Evolutionary conservation across 768 basidiomycete genomes (phyloP), one percentile per base, ranked within the genome.

Genomic region (Pleurotus giganteus): DNA sequence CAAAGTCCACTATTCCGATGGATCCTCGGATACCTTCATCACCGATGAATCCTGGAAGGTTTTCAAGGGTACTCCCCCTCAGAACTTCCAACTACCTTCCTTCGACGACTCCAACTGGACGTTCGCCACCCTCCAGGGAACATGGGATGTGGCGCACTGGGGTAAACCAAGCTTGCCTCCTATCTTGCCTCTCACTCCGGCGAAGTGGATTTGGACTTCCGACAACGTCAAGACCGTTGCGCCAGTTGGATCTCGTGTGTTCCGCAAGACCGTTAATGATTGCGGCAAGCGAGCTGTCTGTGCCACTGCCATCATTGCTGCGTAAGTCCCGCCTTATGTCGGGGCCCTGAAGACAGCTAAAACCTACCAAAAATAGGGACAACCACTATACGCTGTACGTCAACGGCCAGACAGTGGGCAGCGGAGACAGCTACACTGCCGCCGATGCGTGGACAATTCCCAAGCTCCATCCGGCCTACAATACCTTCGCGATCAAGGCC

Each of bases 401-500:
- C 54, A 47, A 47, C 15, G 69, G 70, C 3, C 51, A 47, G 9
- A 2, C 53, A 43, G 58, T 71, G 12, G 71, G 69, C 11, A 56
- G 56, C 0, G 63, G 63, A 1, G 29, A 31, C 31, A 50, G 64
- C 26, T 66, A 57, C 52, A 42, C 23, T 7, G 23, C 47, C 7
- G 62, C 70, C 0, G 60, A 70, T 19, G 55, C 60, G 6, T 71
- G 69, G 54, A 70, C 67, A 26, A 66, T 70, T 15, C 57, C 61
- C 13, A 37, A 36, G 4, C 61, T 72, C 34, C 56, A 42, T 1
- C 53, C 66, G 1, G 50, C 54, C 5, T 64, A 63, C 58, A 74
- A 72, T 42, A 66, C 69, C 42, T 71, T 74, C 36, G 68, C 72
- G 5, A 61, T 71, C 8, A 58, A 61, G 4, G 69, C 61, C 6